Evolutionary conservation across 2,329 filamentous ascomycete species (phyloP), one percentile per base, ranked within the genome.

Genomic region (Colletotrichum musae): DNA sequence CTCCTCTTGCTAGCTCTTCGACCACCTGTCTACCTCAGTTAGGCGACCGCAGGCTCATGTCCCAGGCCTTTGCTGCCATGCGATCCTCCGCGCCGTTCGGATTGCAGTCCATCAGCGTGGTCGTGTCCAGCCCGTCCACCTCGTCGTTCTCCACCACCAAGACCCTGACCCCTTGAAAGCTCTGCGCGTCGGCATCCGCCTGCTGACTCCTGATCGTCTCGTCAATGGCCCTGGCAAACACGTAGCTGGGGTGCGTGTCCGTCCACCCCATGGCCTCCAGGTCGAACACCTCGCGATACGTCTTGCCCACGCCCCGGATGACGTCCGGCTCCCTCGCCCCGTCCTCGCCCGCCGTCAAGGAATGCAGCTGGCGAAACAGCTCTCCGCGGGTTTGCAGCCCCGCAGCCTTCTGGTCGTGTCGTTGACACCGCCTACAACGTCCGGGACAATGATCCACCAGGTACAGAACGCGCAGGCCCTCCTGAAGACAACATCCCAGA

Each of bases 241-340:
- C 59, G 16, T 75, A 80, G 1, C 73, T 73, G 0, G 77, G 74
- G 36, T 80, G 77, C 12, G 71, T 59, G 15, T 73, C 70, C 1
- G 72, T 57, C 79, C 79, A 80, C 4, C 77, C 78, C 10, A 80
- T 39, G 3, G 61, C 57, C 57, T 78, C 75, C 5, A 80, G 61
- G 18, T 80, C 76, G 54, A 76, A 74, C 1, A 80, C 76, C 62
- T 81, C 77, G 10, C 75, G 72, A 60, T 80, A 81, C 6, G 71
- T 71, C 64, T 70, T 77, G 13, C 74, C 75, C 0, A 77, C 73
- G 2, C 76, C 78, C 6, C 71, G 71, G 6, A 81, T 72, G 10
- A 80, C 73, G 58, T 80, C 78, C 1, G 73, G 71, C 1, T 64
- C 24, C 32, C 77, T 73, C 18, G 36, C 45, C 41, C 62, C 54